Base-by-base conservation (phyloP, 441 rosid genomes). In the Erodium texanum region DNA sequence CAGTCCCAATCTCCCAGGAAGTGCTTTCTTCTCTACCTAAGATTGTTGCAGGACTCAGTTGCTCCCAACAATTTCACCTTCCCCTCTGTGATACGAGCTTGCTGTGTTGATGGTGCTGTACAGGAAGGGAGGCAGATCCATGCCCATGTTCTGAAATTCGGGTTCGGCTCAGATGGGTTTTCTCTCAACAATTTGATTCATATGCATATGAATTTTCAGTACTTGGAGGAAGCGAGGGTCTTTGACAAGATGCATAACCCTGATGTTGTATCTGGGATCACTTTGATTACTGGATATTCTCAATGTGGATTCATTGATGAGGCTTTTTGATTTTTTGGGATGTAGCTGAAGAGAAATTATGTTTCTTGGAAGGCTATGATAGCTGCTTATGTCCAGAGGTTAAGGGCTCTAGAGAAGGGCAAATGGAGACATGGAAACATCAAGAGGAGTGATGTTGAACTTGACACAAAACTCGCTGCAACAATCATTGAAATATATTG, bases 111-210 rank as follows among this genome's bases (percentile, higher is more conserved):
- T 27, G 29, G 64, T 23, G 38, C 41, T 22, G 69, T 77, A 29
- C 62, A 62, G 43, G 73, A 64, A 77, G 84, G 83, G 68, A 72
- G 66, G 43, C 85, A 85, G 74, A 66, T 85, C 14, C 86, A 85
- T 63, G 82, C 85, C 68, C 86, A 79, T 22, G 71, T 82, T 68
- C 73, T 79, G 34, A 85, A 81, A 65, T 67, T 76, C 12, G 82
- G 89, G 24, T 72, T 79, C 18, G 78, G 80, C 32, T 70, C 27
- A 15, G 81, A 81, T 71, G 69, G 41, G 3, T 43, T 74, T 64
- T 75, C 75, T 24, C 62, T 64, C 0, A 82, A 82, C 75, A 82
- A 70, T 68, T 74, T 84, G 74, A 82, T 82, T 43, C 79, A 79
- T 48, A 79, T 82, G 86, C 81, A 78, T 68, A 76, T 75, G 11